Evolutionary conservation across 2,329 filamentous ascomycete species (phyloP), one percentile per base, ranked within the genome.

Genomic region (Fusarium papillatum): DNA sequence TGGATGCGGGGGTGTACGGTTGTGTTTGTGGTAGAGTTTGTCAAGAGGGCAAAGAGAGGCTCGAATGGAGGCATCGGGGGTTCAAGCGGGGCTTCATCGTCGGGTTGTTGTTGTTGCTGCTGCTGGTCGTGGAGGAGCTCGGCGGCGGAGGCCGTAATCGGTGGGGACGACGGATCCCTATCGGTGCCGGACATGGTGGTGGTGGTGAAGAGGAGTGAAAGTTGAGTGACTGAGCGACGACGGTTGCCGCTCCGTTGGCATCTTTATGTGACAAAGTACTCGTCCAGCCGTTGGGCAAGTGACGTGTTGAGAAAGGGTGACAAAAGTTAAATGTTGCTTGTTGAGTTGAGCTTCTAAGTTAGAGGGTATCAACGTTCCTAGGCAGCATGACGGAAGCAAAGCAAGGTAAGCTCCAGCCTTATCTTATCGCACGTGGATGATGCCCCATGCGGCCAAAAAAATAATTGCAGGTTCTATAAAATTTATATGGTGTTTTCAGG

Each of bases 1-100:
- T 96, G 95, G 2, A 98, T 92, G 65, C 91, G 92, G 2, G 96
- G 97, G 82, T 98, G 96, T 79, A 95, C 89, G 73, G 95, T 94
- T 57, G 94, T 91, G 78, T 91, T 90, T 11, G 91, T 93, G n/a
- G 91, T 90, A 14, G 89, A 85, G 83, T 98, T 95, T 81, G 95
- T 92, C 75, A 98, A 88, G 50, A 98, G 88, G 1, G 95, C 94
- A 87, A 98, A 98, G 86, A 98, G 93, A 4, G 95, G 95, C 55
- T 92, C 89, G 83, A 98, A 96, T 4, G 86, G 83, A 6, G 86
- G 86, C 46, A 75, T 76, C 46, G 71, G 70, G 11, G 50, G 36
- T 22, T 73, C 76, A 13, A 71, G 70, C 24, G 74, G 63, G 24
- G 69, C 71, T 31, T 72, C 72, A 64, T 65, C 24, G 24, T 73